A percentile compares a stretch with the other conserved stretches of the same genome.
Evolutionary conservation across 352 stramenopile genomes (phyloP).

Genomic region (Saprolegnia parasitica): DNA sequence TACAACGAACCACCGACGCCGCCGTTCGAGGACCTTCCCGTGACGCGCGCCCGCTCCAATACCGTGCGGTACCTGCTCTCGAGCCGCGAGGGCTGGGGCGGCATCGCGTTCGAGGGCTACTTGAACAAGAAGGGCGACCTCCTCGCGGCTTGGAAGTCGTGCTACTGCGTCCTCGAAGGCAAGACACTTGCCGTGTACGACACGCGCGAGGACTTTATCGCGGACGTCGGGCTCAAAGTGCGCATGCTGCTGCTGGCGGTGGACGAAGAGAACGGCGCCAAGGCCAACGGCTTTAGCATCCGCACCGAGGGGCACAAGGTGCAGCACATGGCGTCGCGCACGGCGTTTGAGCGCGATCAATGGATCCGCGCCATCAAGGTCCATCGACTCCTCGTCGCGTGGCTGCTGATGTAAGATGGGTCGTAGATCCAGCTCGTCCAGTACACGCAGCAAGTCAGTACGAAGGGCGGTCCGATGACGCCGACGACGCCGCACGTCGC

Average conservation of each 20-base stretch:
- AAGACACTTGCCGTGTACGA: conserved; percentile 76
- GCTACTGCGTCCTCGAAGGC: conserved; percentile 74
- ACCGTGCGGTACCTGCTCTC: conserved; percentile 24
- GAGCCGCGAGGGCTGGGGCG: conserved; percentile 23
- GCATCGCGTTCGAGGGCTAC: conserved; percentile 80
- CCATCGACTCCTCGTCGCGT: conserved; percentile 23
- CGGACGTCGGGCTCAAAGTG: conserved; percentile 68
- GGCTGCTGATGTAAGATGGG: background rate
- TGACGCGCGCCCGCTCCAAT: conserved; percentile 21
- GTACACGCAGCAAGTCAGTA: conserved; percentile 31
- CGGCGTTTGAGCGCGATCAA: conserved; percentile 73
- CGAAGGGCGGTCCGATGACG: conserved; percentile 4
- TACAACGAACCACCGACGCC: background rate
- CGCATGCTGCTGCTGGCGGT: conserved; percentile 63
- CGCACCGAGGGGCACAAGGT: conserved; percentile 60
- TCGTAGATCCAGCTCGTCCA: conserved; percentile 58
- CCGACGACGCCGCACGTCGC: conserved; percentile 42
- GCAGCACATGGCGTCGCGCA: conserved; percentile 68
- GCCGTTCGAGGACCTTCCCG: background rate
- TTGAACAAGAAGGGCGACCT: conserved; percentile 81
- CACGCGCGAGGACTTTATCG: conserved; percentile 77
- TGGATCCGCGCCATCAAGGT: conserved; percentile 71
- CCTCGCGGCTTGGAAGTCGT: conserved; percentile 58
- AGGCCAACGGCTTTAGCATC: conserved; percentile 62
- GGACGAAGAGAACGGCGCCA: conserved; percentile 59